Percentiles rank a stretch among this genome's conserved stretches.
These are phyloP conservation scores for Patellifolia procumbens DNA, from an alignment of 179 eudicot genomes.

Conservation along the genomic window DNA sequence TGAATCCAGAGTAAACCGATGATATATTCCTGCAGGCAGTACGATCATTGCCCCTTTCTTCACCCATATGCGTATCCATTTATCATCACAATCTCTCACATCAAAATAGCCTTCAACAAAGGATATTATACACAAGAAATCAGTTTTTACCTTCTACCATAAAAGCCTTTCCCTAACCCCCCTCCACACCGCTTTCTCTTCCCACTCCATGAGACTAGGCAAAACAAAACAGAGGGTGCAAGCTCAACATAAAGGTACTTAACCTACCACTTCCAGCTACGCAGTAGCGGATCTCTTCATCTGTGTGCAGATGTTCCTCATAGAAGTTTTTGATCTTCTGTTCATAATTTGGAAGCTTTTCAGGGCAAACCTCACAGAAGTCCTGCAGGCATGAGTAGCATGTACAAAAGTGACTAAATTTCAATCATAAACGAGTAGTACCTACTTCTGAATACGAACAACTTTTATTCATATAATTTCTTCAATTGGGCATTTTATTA, in stretches of 20 bases:
- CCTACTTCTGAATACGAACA: no score
- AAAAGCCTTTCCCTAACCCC: not conserved
- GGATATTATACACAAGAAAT: not conserved
- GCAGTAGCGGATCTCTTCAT: constrained; percentile 97
- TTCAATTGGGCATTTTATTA: no score
- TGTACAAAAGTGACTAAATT: not conserved
- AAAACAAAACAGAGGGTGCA: constrained; percentile 7
- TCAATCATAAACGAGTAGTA: no score
- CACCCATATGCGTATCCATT: constrained; percentile 92
- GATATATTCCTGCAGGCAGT: constrained; percentile 95
- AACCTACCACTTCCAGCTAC: constrained; percentile 89
- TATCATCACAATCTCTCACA: constrained; percentile 82
- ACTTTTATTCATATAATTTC: no score
- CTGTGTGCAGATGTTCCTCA: constrained; percentile 96
- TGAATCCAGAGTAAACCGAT: constrained; percentile 67
- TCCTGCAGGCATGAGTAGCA: constrained; percentile 45
- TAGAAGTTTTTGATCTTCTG: constrained; percentile 80
- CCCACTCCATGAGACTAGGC: not conserved
- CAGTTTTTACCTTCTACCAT: constrained; percentile 14
- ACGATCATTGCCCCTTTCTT: constrained; percentile 98
- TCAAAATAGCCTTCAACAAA: constrained; percentile 79
- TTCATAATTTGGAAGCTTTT: constrained; percentile 89
- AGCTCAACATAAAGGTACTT: constrained; percentile 1
- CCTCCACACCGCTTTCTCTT: no score
- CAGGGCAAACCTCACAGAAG: constrained; percentile 89